A percentile compares a stretch with the other conserved stretches of the same genome.
Evolutionary conservation across 345 rosid genomes (phyloP).

Genomic region (Rhodamnia rubescens): DNA sequence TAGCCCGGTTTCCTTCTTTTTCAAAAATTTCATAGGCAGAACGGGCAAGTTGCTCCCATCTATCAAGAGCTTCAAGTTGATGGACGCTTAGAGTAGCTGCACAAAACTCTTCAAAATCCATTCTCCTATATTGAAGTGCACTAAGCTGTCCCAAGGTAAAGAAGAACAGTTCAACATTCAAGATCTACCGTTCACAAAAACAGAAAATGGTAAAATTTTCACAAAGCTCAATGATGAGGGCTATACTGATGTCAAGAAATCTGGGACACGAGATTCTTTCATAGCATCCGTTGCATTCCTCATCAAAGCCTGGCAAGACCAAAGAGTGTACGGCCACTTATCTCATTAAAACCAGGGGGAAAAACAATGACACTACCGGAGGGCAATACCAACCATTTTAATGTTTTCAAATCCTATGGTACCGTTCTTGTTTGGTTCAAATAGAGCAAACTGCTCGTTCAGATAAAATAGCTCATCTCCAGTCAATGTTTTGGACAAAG

Average conservation of each 20-base stretch:
- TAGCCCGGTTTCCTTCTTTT: constrained; percentile 86
- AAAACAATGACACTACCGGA: background rate
- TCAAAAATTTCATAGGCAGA: constrained; percentile 91
- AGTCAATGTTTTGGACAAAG: constrained; percentile 77
- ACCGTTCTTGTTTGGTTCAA: constrained; percentile 82
- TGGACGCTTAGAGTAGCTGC: constrained; percentile 85
- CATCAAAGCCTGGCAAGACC: constrained; percentile 61
- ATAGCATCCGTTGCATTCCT: constrained; percentile 83
- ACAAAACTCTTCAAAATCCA: constrained; percentile 93
- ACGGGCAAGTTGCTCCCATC: constrained; percentile 88
- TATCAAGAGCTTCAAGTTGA: constrained; percentile 91
- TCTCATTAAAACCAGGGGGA: background rate
- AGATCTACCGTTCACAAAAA: background rate
- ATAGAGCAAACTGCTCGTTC: constrained; percentile 72
- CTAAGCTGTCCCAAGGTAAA: constrained; percentile 40
- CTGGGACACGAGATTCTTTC: constrained; percentile 86
- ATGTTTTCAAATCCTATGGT: constrained; percentile 65
- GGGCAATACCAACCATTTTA: constrained; percentile 31
- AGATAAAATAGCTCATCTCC: constrained; percentile 72
- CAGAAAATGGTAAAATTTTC: background rate
- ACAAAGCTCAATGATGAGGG: background rate
- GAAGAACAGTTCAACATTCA: background rate
- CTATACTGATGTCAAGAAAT: constrained; percentile 69
- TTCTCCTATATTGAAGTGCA: constrained; percentile 74
- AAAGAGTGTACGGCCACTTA: background rate